A percentile compares a stretch with the other conserved stretches of the same genome.
These are phyloP conservation scores for Boletales sp. DNA, from an alignment of 768 basidiomycete species.

Conservation along the genomic window DNA sequence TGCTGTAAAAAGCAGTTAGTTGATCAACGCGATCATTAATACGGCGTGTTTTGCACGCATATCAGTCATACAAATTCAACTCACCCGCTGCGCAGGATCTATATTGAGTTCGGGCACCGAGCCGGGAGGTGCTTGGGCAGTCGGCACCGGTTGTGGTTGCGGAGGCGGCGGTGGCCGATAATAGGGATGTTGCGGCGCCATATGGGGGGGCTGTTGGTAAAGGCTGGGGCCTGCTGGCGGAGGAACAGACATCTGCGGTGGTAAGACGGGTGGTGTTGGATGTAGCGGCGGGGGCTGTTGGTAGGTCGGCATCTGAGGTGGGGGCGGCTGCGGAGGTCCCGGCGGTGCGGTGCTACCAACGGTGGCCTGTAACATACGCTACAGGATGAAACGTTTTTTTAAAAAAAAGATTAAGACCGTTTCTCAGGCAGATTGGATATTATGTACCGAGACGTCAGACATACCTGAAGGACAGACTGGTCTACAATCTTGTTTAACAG, in stretches of 20 bases:
- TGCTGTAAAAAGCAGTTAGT: conserved; percentile 38
- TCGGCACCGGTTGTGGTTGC: conserved; percentile 7
- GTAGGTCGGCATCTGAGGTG: conserved; percentile 29
- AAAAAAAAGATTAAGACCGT: conserved; percentile 1
- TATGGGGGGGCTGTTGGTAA: conserved; percentile 31
- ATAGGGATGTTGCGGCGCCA: conserved; percentile 30
- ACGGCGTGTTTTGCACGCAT: too few relatives aligned
- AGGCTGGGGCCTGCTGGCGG: conserved; percentile 28
- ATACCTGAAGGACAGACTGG: conserved; percentile 74
- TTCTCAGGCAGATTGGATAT: neutral
- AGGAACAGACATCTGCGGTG: conserved; percentile 28
- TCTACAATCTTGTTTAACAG: conserved; percentile 93
- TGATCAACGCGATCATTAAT: too few relatives aligned
- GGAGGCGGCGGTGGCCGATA: conserved; percentile 32
- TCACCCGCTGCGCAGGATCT: conserved; percentile 50
- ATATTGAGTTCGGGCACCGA: conserved; percentile 37
- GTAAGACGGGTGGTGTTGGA: conserved; percentile 33
- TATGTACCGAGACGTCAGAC: conserved; percentile 7
- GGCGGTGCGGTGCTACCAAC: conserved; percentile 24
- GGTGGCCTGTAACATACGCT: conserved; percentile 53
- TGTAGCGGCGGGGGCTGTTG: conserved; percentile 31
- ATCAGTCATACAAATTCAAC: neutral
- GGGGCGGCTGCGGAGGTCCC: conserved; percentile 29
- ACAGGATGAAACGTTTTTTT: conserved; percentile 8
- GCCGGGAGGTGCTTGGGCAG: conserved; percentile 26